Percentiles rank a stretch among this genome's conserved stretches.
phyloP scores from a whole-genome alignment of 2,329 filamentous ascomycete species.

The Acarospora socialis region DNA sequence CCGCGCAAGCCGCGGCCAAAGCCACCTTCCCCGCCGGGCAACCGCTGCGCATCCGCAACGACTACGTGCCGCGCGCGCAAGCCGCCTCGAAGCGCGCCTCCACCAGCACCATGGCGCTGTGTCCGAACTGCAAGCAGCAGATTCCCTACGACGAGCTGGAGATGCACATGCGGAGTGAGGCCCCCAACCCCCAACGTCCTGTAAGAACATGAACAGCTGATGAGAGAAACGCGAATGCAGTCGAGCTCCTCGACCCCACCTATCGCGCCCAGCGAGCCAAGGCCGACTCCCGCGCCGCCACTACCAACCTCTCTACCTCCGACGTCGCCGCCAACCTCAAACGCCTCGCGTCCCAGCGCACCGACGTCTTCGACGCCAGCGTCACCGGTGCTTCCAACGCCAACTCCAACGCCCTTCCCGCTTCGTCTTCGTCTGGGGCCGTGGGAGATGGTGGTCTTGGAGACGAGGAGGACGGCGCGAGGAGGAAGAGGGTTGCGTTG shows the following conservation, averaged over 20 bases:
- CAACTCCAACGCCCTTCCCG: conserved; percentile 9
- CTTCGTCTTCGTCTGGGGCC: conserved; percentile 18
- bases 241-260: conserved; percentile 81
- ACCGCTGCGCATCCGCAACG: conserved; percentile 81
- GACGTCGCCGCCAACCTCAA: conserved; percentile 93
- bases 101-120: conserved; percentile 55
- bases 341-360: conserved; percentile 76
- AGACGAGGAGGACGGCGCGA: conserved; percentile 57
- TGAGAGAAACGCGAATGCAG: too few species aligned
- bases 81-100: conserved; percentile 56
- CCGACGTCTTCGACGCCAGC: conserved; percentile 64
- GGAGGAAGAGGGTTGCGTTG: conserved; percentile 61
- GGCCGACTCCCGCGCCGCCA: conserved; percentile 67
- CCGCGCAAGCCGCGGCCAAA: conserved; percentile 64
- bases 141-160: conserved; percentile 79
- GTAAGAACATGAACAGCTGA: too few species aligned
- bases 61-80: conserved; percentile 77
- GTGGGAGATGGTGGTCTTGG: conserved; percentile 52
- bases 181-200: background rate
- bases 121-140: conserved; percentile 84
- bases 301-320: conserved; percentile 70
- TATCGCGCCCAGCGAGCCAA: conserved; percentile 96
- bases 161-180: conserved; percentile 74
- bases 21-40: conserved; percentile 34
- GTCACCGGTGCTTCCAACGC: conserved; percentile 20